phyloP scores from a whole-genome alignment of 441 rosid genomes.

The Omphalea diandra region DNA sequence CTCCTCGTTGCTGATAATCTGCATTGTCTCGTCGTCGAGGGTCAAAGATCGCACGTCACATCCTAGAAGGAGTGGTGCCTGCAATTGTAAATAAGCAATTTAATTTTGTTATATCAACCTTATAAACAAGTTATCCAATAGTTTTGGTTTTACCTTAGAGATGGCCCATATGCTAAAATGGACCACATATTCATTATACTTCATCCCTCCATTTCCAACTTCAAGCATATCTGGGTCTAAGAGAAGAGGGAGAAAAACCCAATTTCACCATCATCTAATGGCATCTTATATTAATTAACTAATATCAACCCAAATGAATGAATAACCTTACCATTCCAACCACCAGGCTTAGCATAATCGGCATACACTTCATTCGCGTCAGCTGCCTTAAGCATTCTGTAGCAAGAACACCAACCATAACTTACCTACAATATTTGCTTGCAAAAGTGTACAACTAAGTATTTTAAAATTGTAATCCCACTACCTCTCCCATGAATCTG shows the following conservation, averaged over 20 bases:
- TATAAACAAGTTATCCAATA: too few relatives aligned
- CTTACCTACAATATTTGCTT: too few relatives aligned
- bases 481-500: slow-evolving; percentile 45
- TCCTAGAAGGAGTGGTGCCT: slow-evolving; percentile 52
- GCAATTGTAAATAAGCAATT: not conserved
- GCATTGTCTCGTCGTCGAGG: slow-evolving; percentile 30
- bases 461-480: too few relatives aligned
- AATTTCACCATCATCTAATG: too few relatives aligned
- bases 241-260: too few relatives aligned
- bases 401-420: not conserved
- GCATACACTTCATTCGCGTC: slow-evolving; percentile 46
- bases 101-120: too few relatives aligned
- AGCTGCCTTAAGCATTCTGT: slow-evolving; percentile 31
- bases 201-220: slow-evolving; percentile 56
- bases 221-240: slow-evolving; percentile 65
- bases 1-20: slow-evolving; percentile 39
- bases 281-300: too few relatives aligned
- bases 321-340: slow-evolving; percentile 60
- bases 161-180: slow-evolving; percentile 57
- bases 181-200: slow-evolving; percentile 34
- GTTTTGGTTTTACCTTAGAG: slow-evolving; percentile 48
- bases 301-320: too few relatives aligned
- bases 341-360: slow-evolving; percentile 46
- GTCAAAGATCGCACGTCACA: slow-evolving; percentile 38
- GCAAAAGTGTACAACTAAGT: too few relatives aligned